Evolutionary conservation across 495 filamentous ascomycete species (phyloP).

Genomic region (Penicillium cataractarum): DNA sequence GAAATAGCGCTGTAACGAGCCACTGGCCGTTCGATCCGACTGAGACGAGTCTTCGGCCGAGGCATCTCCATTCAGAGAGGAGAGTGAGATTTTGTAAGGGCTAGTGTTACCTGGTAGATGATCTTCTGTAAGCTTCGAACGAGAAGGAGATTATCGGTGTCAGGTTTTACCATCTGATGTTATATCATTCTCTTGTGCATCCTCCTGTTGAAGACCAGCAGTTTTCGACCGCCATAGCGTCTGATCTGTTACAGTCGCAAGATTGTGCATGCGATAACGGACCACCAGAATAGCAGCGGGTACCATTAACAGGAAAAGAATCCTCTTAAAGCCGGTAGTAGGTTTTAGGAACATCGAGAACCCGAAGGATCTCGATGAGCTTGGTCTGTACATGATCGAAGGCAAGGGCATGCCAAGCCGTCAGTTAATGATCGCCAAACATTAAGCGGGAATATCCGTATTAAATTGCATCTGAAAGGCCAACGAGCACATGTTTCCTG

Average conservation of each 20-base stretch:
- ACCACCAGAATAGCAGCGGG: not conserved
- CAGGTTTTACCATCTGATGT: not conserved
- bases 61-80: not conserved
- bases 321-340: not conserved
- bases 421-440: not conserved
- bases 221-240: not conserved
- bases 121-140: not conserved
- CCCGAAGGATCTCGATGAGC: not conserved
- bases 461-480: not conserved
- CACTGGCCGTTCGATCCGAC: not conserved
- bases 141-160: not conserved
- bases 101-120: not conserved
- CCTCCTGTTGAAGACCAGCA: not conserved
- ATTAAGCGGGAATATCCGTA: not conserved
- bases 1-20: not conserved
- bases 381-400: slow-evolving; percentile 1
- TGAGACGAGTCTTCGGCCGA: not conserved
- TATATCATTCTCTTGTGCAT: not conserved
- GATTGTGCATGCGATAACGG: slow-evolving; percentile 3
- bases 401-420: not conserved
- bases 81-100: not conserved
- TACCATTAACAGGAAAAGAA: not conserved
- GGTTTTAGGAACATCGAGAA: not conserved
- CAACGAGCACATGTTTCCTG: not conserved
- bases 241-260: not conserved